Percentiles rank a stretch among this genome's conserved stretches.
phyloP scores from a whole-genome alignment of 2,329 filamentous ascomycete genomes.

The Trichoderma oligosporum region DNA sequence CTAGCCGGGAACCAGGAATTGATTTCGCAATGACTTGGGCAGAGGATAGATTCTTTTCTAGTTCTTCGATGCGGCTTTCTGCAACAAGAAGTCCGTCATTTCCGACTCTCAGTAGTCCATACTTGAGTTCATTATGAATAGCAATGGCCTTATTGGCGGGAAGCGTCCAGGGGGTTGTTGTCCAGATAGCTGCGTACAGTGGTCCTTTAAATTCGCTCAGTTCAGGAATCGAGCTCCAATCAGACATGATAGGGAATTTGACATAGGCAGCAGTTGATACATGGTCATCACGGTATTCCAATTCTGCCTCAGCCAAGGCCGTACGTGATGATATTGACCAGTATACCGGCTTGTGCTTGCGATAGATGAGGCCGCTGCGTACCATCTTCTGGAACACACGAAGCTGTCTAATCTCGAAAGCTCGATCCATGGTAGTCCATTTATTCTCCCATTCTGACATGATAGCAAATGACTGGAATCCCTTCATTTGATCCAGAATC shows the following conservation, averaged over 20 bases:
- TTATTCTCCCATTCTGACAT: conserved; percentile 76
- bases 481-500: conserved; percentile 67
- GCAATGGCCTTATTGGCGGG: conserved; percentile 90
- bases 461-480: conserved; percentile 68
- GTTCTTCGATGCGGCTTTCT: conserved; percentile 61
- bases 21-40: conserved; percentile 52
- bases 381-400: conserved; percentile 73
- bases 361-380: conserved; percentile 68
- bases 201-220: conserved; percentile 42
- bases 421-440: conserved; percentile 75
- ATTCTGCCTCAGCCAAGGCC: conserved; percentile 76
- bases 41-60: conserved; percentile 48
- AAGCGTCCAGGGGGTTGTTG: conserved; percentile 95
- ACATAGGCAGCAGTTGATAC: conserved; percentile 72
- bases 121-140: conserved; percentile 69
- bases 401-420: conserved; percentile 71
- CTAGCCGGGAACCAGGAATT: conserved; percentile 63
- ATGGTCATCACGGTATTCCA: conserved; percentile 78
- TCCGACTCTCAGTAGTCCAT: conserved; percentile 60
- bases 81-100: conserved; percentile 66
- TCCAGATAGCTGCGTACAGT: conserved; percentile 90
- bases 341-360: conserved; percentile 77
- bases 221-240: conserved; percentile 31
- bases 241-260: conserved; percentile 63
- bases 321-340: conserved; percentile 79